phyloP scores from a whole-genome alignment of 2,329 filamentous ascomycete species.

The Plenodomus tracheiphilus region DNA sequence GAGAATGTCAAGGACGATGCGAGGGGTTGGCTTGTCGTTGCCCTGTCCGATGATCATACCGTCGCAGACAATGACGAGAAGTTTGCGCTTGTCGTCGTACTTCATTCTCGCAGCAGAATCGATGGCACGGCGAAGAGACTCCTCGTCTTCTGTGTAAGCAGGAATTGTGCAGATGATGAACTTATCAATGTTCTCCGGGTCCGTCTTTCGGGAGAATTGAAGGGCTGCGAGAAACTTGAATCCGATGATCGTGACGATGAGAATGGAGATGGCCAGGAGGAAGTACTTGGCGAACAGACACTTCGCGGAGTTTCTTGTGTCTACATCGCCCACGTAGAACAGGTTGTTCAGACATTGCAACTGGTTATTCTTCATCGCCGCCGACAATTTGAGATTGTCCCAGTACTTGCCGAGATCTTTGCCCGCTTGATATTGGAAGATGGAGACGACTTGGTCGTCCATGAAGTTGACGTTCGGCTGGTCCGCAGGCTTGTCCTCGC shows the following conservation, averaged over 20 bases:
- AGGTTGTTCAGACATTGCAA: conserved; percentile 85
- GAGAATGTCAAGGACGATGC: conserved; percentile 95
- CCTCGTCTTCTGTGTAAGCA: conserved; percentile 97
- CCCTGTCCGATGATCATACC: conserved; percentile 99
- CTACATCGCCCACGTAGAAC: conserved; percentile 89
- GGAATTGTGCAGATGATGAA: conserved; percentile 98
- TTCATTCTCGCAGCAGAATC: conserved; percentile 94
- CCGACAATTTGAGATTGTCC: conserved; percentile 67
- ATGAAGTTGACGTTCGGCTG: conserved; percentile 73
- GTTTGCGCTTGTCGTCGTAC: conserved; percentile 97
- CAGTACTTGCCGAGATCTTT: conserved; percentile 82
- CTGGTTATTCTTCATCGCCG: conserved; percentile 67
- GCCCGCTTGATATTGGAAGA: conserved; percentile 78
- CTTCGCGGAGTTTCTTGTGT: conserved; percentile 82
- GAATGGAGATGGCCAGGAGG: conserved; percentile 78
- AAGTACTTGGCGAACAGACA: conserved; percentile 92
- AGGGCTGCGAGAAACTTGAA: conserved; percentile 98
- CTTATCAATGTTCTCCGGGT: conserved; percentile 96
- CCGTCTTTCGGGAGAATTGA: conserved; percentile 87
- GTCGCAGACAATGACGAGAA: conserved; percentile 89
- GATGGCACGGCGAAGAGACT: conserved; percentile 93
- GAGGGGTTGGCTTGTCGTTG: conserved; percentile 92
- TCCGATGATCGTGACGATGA: conserved; percentile 79
- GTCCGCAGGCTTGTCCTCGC: conserved; percentile 52
- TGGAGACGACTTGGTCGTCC: conserved; percentile 69